Percentiles rank a stretch among this genome's conserved stretches.
Evolutionary conservation across 2,329 filamentous ascomycete species (phyloP).

Genomic region (Monosporascus sp.): DNA sequence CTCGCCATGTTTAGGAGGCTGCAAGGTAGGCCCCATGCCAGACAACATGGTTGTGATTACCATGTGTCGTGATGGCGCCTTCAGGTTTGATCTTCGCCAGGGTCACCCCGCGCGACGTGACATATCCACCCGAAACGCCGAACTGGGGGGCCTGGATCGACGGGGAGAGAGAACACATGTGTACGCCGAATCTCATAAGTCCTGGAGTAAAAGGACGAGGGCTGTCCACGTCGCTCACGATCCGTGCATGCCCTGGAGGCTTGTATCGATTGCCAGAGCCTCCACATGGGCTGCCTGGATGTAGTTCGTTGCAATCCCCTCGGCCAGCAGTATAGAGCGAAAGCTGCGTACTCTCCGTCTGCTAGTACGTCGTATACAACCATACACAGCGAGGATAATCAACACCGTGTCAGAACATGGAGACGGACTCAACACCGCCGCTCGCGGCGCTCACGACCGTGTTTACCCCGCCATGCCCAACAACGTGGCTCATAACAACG

Average conservation of each 20-base stretch:
- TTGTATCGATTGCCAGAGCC: background rate
- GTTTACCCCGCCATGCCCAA: constrained; percentile 35
- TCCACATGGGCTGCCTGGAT: background rate
- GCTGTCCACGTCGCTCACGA: background rate
- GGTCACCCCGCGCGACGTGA: background rate
- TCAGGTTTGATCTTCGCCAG: background rate
- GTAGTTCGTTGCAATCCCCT: background rate
- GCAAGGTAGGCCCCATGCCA: background rate
- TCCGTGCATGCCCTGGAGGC: background rate
- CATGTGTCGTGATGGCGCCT: background rate
- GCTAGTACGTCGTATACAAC: background rate
- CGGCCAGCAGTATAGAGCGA: background rate
- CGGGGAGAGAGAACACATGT: background rate
- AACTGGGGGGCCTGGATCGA: background rate
- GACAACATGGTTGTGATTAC: background rate
- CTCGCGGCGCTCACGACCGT: constrained; percentile 35
- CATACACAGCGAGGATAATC: background rate
- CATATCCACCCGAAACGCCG: background rate
- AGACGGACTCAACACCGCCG: constrained; percentile 10
- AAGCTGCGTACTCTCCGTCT: background rate
- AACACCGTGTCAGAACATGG: background rate
- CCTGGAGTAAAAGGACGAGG: background rate
- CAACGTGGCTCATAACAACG: constrained; percentile 34
- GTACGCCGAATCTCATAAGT: background rate
- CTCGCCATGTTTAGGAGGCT: background rate